Conservation (phyloP, 2,329 filamentous ascomycete genomes). For the Botryotinia narcissicola region DNA sequence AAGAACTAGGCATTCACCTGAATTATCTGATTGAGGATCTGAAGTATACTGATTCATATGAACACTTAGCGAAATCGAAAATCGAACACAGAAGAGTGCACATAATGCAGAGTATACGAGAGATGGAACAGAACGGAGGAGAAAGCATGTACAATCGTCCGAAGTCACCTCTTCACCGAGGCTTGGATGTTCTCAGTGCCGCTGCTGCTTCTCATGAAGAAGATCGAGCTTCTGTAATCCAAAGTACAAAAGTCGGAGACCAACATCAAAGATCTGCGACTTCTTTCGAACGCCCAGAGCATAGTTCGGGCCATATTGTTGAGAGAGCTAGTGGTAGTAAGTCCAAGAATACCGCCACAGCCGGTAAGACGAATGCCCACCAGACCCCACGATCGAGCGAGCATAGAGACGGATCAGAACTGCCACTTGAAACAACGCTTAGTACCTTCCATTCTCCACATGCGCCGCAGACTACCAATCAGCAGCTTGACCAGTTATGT, state of each 20-base stretch:
- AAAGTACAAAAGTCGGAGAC: background rate
- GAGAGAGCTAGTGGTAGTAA: background rate
- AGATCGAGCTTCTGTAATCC: background rate
- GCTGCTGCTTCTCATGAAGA: background rate
- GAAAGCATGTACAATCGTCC: background rate
- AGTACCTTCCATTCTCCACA: background rate
- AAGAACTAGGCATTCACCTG: background rate
- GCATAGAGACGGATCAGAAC: background rate
- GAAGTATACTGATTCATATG: background rate
- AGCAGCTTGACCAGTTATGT: background rate
- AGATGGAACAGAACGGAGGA: background rate
- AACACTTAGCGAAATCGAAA: background rate
- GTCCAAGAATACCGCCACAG: fast-evolving
- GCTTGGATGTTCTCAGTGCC: background rate
- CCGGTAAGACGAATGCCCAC: background rate
- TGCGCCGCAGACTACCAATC: fast-evolving
- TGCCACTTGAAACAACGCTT: background rate
- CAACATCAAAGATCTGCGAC: too few relatives aligned
- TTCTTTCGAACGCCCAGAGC: background rate
- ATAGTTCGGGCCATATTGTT: fast-evolving
- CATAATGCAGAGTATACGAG: background rate
- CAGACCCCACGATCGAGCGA: background rate
- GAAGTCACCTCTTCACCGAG: background rate
- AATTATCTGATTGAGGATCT: background rate
- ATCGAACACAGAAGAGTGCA: background rate